phyloP scores from a whole-genome alignment of 2,329 filamentous ascomycete species.

The Venturia asperata region DNA sequence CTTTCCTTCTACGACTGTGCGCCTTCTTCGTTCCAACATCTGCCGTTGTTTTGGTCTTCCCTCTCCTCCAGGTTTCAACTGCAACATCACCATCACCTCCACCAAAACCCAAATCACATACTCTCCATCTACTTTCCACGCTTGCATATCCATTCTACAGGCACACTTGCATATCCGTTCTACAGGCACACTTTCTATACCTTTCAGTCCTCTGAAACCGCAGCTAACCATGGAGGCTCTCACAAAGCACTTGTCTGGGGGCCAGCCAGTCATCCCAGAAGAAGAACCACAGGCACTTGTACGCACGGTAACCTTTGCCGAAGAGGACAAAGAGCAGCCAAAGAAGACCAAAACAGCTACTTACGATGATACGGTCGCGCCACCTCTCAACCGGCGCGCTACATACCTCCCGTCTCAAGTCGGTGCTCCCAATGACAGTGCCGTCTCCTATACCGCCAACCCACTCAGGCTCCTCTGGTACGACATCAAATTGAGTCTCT shows the following conservation, averaged over 20 bases:
- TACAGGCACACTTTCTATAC: neutral
- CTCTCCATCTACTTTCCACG: neutral
- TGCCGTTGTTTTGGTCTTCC: no score
- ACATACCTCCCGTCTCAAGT: constrained; percentile 20
- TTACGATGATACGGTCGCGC: constrained; percentile 3
- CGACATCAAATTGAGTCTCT: constrained; percentile 24
- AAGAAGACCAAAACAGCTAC: neutral
- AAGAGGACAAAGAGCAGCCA: neutral
- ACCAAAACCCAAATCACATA: neutral
- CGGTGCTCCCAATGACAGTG: constrained; percentile 8
- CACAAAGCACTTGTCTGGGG: constrained; percentile 6
- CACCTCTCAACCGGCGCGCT: constrained; percentile 10
- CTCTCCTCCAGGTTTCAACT: no score
- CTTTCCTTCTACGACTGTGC: no score
- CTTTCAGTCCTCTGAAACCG: neutral
- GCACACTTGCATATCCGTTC: neutral
- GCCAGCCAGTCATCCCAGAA: neutral
- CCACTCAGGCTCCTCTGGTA: constrained; percentile 24
- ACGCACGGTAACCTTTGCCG: neutral
- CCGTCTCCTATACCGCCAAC: constrained; percentile 26
- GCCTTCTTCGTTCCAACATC: no score
- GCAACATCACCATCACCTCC: neutral
- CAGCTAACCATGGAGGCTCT: constrained; percentile 7
- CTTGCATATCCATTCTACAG: neutral
- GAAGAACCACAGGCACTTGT: neutral